phyloP scores from a whole-genome alignment of 2,329 filamentous ascomycete genomes.

The Cladosporium sp. region DNA sequence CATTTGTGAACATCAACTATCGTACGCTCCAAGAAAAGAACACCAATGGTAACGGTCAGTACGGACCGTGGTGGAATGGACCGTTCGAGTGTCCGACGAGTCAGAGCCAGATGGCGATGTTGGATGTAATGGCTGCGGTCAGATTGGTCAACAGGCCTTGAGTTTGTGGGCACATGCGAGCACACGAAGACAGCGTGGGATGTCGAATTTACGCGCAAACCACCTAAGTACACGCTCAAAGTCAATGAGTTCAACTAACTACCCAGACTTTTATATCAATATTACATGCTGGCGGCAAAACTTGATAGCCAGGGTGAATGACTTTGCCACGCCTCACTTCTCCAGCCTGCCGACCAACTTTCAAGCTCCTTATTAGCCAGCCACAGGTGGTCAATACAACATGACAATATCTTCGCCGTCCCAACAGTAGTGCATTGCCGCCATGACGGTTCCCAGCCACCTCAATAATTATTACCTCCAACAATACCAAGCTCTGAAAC shows the following conservation, averaged over 20 bases:
- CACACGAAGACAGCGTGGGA: background rate
- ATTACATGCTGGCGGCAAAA: background rate
- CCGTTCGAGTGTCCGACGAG: constrained; percentile 31
- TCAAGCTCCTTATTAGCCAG: background rate
- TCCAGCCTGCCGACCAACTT: background rate
- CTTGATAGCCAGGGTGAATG: background rate
- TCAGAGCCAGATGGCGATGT: constrained; percentile 32
- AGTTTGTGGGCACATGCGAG: background rate
- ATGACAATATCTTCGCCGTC: background rate
- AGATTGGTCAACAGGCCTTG: constrained; percentile 25
- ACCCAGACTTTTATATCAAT: background rate
- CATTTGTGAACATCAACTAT: constrained; percentile 30
- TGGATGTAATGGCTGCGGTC: constrained; percentile 34
- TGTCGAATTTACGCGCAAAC: background rate
- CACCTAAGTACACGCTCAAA: background rate
- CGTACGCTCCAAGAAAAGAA: constrained; percentile 26
- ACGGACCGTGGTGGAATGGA: constrained; percentile 35
- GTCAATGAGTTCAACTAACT: background rate
- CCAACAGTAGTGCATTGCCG: background rate
- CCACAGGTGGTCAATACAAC: background rate
- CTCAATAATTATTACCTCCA: background rate
- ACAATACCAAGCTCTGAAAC: background rate
- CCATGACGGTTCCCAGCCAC: background rate
- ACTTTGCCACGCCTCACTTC: background rate
- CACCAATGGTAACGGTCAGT: constrained; percentile 32